Evolutionary conservation across 2,329 filamentous ascomycete species (phyloP).

Genomic region (Dryadomyces quercivorus): DNA sequence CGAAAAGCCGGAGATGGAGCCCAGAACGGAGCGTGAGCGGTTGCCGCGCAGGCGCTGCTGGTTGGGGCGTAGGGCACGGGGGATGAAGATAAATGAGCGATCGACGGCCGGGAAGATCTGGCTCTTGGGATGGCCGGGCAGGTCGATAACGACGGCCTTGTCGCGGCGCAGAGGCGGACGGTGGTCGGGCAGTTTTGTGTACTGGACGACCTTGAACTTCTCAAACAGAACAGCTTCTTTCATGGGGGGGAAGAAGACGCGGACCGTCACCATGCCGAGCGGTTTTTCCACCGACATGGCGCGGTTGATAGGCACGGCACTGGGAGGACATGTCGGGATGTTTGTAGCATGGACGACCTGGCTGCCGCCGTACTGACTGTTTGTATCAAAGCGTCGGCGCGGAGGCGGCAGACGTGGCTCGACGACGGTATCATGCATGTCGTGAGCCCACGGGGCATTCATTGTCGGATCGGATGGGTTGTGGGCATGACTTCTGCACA

Average conservation of each 20-base stretch:
- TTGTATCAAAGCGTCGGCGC: slow-evolving; percentile 14
- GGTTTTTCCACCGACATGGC: slow-evolving; percentile 74
- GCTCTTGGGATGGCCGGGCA: slow-evolving; percentile 65
- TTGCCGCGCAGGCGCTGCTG: slow-evolving; percentile 70
- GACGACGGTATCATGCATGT: slow-evolving; percentile 71
- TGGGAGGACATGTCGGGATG: slow-evolving; percentile 45
- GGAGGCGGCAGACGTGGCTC: slow-evolving; percentile 23
- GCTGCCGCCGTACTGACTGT: slow-evolving; percentile 23
- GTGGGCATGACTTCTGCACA: slow-evolving; percentile 19
- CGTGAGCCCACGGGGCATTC: slow-evolving; percentile 78
- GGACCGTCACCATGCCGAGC: slow-evolving; percentile 73
- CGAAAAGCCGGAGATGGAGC: slow-evolving; percentile 53
- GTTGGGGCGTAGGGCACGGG: slow-evolving; percentile 82
- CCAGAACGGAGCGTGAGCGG: slow-evolving; percentile 57
- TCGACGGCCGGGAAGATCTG: slow-evolving; percentile 88
- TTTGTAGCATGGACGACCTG: slow-evolving; percentile 19
- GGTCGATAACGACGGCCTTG: slow-evolving; percentile 88
- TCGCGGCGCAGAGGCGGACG: slow-evolving; percentile 86
- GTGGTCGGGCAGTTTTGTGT: slow-evolving; percentile 90
- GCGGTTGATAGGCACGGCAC: slow-evolving; percentile 55
- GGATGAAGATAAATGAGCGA: slow-evolving; percentile 96
- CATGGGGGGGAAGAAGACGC: slow-evolving; percentile 70
- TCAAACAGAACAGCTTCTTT: slow-evolving; percentile 58
- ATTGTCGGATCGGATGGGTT: slow-evolving; percentile 44
- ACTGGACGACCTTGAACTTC: slow-evolving; percentile 71